Base-by-base conservation (phyloP, 176 grass and related monocot genomes). In the Stipa capillata region DNA sequence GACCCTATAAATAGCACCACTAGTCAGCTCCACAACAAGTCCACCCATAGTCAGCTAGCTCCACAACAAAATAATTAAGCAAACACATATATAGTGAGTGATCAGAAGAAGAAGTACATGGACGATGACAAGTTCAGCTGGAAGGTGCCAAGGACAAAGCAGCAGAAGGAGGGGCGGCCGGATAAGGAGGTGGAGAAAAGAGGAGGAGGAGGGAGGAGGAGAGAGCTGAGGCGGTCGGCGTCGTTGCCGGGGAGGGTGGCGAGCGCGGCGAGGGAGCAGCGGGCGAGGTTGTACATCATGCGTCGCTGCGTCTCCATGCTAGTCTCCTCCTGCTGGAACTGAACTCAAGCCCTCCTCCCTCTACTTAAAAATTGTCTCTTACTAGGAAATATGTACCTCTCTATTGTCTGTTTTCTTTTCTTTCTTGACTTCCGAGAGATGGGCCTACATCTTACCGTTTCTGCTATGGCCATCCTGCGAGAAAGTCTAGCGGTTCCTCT, bases 271-370 rank as follows among this genome's bases (percentile, higher is more conserved):
- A 89, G 78, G 60, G 86, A 92, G 81, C 90, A 89, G 53, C 53
- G 79, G 41, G 90, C 83, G 36, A 50, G 83, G 33, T 74, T 88
- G 40, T 88, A 91, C 72, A 91, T 88, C 81, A 83, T 90, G 74
- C 84, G 88, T 33, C 84, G 88, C 34, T 90, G 88, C 37, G 74
- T 92, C 58, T 83, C 78, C 72, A 85, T 92, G 82, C 85, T 92
- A 56, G 68, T 88, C 25, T 89, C 82, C 64, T 89, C 69, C 18
- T 32, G 28, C 69, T 66, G 64, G 64, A 66, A 66, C n/a, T n/a
- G n/a, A n/a, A n/a, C n/a, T n/a, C n/a, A n/a, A n/a, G n/a, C n/a
- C n/a, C n/a, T n/a, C n/a, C n/a, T n/a, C n/a, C n/a, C n/a, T n/a
- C n/a, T n/a, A n/a, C n/a, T n/a, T n/a, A n/a, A n/a, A n/a, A n/a